These are phyloP conservation scores for Spiraea crenata DNA, from an alignment of 331 rosid species.

Conservation along the genomic window DNA sequence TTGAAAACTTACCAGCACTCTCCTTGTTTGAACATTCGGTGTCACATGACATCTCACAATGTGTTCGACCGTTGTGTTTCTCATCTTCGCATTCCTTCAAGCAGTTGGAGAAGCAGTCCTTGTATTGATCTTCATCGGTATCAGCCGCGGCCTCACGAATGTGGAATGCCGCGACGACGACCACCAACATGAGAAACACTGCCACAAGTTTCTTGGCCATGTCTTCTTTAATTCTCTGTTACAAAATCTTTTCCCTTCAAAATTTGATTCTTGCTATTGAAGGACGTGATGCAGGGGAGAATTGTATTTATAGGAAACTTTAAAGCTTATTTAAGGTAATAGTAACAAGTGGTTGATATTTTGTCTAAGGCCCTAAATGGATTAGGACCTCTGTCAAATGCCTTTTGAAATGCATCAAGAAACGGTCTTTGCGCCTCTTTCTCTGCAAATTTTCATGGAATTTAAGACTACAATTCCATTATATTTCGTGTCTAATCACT, in stretches of 20 bases:
- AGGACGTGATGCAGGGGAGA: not conserved
- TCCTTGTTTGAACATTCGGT: not conserved
- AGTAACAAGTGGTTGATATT: constrained; percentile 6
- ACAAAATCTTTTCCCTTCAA: no score
- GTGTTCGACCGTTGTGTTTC: no score
- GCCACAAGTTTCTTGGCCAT: constrained; percentile 20
- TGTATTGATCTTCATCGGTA: not conserved
- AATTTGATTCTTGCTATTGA: no score
- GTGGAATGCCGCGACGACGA: constrained; percentile 14
- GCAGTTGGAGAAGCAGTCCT: not conserved
- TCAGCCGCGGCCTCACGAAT: not conserved
- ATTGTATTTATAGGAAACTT: not conserved
- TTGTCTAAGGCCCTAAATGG: not conserved
- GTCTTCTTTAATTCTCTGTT: not conserved
- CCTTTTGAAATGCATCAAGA: not conserved
- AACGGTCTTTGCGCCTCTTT: constrained; percentile 12
- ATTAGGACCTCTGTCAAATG: not conserved
- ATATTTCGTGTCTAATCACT: no score
- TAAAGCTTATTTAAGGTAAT: not conserved
- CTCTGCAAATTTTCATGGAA: not conserved
- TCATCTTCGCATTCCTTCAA: not conserved
- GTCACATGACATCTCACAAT: constrained; percentile 16
- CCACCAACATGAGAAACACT: constrained; percentile 11
- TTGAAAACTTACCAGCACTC: not conserved
- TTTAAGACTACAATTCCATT: no score